A percentile compares a stretch with the other conserved stretches of the same genome.
Conservation (phyloP, 1,139 yeast species). For the Magnusiomyces suaveolens region DNA sequence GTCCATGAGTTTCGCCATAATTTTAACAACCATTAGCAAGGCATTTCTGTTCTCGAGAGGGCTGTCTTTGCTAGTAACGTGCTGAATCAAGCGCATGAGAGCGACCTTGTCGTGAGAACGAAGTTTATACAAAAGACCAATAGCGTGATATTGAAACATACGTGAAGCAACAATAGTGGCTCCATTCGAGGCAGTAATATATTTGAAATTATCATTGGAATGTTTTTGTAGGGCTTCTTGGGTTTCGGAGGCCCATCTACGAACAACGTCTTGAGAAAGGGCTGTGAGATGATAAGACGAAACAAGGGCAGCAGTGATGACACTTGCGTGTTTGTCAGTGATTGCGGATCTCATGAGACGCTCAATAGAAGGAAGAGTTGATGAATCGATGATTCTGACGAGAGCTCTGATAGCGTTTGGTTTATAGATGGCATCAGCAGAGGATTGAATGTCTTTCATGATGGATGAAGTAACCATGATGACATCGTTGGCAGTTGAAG, state of each 20-base stretch:
- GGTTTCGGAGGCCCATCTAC: conserved; percentile 87
- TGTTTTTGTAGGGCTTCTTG: conserved; percentile 78
- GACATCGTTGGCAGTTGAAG: conserved; percentile 77
- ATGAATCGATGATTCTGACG: conserved; percentile 79
- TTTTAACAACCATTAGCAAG: conserved; percentile 74
- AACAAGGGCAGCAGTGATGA: conserved; percentile 86
- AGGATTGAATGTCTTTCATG: conserved; percentile 88
- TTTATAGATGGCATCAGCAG: conserved; percentile 73
- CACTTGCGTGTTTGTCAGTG: conserved; percentile 80
- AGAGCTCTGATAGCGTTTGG: conserved; percentile 93
- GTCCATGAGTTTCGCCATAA: conserved; percentile 64
- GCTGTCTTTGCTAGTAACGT: conserved; percentile 49
- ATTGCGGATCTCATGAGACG: conserved; percentile 86
- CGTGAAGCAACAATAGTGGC: conserved; percentile 34
- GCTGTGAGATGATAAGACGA: conserved; percentile 86
- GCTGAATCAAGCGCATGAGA: conserved; percentile 77
- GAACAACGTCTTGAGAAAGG: conserved; percentile 81
- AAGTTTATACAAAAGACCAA: conserved; percentile 79
- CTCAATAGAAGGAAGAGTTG: conserved; percentile 91
- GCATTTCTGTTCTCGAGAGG: conserved; percentile 44
- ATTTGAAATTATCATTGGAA: conserved; percentile 37
- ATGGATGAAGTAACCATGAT: conserved; percentile 96
- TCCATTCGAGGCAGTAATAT: conserved; percentile 36
- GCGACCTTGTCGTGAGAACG: conserved; percentile 93
- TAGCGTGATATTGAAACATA: conserved; percentile 91